Evolutionary conservation across 169 alveolate species (phyloP).

Genomic region (Cryptosporidium bovis): DNA sequence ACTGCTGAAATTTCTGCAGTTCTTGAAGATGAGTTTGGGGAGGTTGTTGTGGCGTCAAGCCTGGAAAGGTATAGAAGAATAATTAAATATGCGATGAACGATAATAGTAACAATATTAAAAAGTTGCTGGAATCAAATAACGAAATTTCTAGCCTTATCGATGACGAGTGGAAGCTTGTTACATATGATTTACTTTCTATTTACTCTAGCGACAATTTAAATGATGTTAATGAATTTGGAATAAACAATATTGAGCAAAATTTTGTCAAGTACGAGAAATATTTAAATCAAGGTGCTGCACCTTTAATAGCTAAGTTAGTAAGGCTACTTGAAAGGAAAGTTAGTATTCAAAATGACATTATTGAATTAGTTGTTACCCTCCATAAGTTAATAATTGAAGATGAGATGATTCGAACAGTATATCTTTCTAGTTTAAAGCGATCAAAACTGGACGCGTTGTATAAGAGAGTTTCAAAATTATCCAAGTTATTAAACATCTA

Average conservation of each 20-base stretch:
- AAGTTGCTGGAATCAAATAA: neutral
- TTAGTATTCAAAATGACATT: constrained; percentile 24
- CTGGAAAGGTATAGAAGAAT: too few relatives aligned
- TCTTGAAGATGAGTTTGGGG: too few relatives aligned
- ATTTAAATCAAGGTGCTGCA: neutral
- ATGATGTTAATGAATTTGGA: too few relatives aligned
- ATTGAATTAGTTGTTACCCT: neutral
- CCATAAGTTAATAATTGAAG: constrained; percentile 37
- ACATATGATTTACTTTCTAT: neutral
- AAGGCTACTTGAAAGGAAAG: neutral
- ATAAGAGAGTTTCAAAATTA: neutral
- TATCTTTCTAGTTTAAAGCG: neutral
- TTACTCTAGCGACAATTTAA: neutral
- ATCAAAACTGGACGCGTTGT: neutral
- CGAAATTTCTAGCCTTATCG: neutral
- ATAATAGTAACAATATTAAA: too few relatives aligned
- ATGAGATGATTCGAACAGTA: neutral
- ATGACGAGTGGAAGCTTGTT: neutral
- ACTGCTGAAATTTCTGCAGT: too few relatives aligned
- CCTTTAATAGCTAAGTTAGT: neutral
- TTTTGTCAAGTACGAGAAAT: too few relatives aligned
- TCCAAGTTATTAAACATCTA: constrained; percentile 21
- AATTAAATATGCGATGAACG: too few relatives aligned
- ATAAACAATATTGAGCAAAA: too few relatives aligned
- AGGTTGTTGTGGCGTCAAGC: too few relatives aligned